phyloP scores from a whole-genome alignment of 371 early-diverging fungal genomes.

The Mucor racemosus region DNA sequence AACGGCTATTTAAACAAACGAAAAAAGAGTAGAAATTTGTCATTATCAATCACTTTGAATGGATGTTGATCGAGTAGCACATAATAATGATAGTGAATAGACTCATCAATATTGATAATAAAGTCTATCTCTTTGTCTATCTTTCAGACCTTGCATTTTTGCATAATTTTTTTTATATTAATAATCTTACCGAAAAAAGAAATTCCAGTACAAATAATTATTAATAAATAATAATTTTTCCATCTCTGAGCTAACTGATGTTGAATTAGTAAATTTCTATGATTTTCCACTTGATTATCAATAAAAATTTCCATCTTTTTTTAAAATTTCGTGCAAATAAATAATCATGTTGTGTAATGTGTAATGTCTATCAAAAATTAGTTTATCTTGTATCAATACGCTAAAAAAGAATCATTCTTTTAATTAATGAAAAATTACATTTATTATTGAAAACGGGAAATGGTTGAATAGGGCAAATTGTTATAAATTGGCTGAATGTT shows the following conservation, averaged over 20 bases:
- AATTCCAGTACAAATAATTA: background rate
- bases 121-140: background rate
- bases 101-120: background rate
- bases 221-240: background rate
- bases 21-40: background rate
- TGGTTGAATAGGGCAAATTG: background rate
- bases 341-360: background rate
- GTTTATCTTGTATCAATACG: too few species aligned
- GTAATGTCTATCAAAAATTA: background rate
- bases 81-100: background rate
- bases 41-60: background rate
- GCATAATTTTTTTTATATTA: constrained; percentile 1
- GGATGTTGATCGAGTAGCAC: background rate
- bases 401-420: background rate
- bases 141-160: background rate
- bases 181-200: background rate
- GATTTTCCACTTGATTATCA: background rate
- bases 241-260: background rate
- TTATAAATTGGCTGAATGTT: background rate
- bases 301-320: background rate
- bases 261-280: background rate
- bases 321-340: background rate
- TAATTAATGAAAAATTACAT: background rate
- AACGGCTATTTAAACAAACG: background rate
- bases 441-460: constrained; percentile 3